These are phyloP conservation scores for Aspergillus ustus DNA, from an alignment of 2,329 filamentous ascomycete genomes.

Conservation along the genomic window DNA sequence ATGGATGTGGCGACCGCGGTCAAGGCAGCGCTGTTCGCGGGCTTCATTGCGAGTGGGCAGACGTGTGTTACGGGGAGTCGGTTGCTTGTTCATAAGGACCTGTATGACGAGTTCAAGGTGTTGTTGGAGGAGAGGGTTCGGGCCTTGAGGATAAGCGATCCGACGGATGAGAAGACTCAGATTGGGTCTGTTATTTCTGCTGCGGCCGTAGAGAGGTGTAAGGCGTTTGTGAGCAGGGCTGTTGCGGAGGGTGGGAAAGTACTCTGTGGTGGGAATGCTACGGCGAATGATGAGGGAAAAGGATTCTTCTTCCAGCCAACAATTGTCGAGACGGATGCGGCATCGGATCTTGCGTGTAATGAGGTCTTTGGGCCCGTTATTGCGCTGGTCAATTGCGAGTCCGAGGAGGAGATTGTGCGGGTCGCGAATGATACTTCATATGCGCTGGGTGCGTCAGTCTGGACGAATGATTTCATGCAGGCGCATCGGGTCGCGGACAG, in stretches of 20 bases:
- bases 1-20: constrained; percentile 37
- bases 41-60: constrained; percentile 60
- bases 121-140: constrained; percentile 56
- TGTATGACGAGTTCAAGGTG: constrained; percentile 47
- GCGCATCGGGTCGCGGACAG: constrained; percentile 52
- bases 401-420: constrained; percentile 52
- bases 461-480: constrained; percentile 56
- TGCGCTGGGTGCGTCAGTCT: constrained; percentile 56
- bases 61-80: constrained; percentile 62
- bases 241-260: constrained; percentile 48
- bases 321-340: constrained; percentile 36
- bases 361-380: constrained; percentile 60
- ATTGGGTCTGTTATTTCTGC: constrained; percentile 68
- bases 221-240: constrained; percentile 29
- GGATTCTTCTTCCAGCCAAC: constrained; percentile 57
- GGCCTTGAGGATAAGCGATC: constrained; percentile 59
- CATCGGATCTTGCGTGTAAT: constrained; percentile 34
- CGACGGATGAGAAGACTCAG: constrained; percentile 60
- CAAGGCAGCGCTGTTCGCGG: constrained; percentile 44
- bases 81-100: constrained; percentile 55
- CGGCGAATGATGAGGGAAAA: constrained; percentile 52
- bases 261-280: constrained; percentile 53
- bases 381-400: constrained; percentile 52
- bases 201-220: constrained; percentile 47
- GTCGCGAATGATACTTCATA: constrained; percentile 58